Evolutionary conservation across 129 eudicot species (phyloP).

Genomic region (Kitagawia praeruptora): DNA sequence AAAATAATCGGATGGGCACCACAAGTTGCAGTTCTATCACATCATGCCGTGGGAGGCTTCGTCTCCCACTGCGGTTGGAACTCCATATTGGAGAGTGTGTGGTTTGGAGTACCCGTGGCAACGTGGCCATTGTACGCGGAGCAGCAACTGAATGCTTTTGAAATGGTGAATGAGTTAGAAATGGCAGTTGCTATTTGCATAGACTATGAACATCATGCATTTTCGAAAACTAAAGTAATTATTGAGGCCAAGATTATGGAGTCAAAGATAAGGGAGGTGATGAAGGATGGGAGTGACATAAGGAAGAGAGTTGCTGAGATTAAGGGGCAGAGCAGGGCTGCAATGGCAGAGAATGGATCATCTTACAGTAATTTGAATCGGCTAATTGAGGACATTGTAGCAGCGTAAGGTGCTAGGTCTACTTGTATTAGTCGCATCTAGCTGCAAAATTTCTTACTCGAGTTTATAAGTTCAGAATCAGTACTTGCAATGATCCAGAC

Average conservation of each 20-base stretch:
- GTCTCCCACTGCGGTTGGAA: constrained; percentile 9
- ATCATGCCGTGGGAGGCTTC: neutral
- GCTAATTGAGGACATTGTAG: neutral
- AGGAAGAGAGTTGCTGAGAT: neutral
- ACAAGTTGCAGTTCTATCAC: neutral
- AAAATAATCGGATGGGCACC: constrained; percentile 8
- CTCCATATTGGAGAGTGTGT: neutral
- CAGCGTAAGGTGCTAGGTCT: neutral
- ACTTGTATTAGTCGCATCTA: neutral
- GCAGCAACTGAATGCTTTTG: constrained; percentile 11
- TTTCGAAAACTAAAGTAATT: neutral
- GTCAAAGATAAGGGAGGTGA: neutral
- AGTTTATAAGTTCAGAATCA: too few species aligned
- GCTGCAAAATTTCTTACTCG: neutral
- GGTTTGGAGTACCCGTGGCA: constrained; percentile 2
- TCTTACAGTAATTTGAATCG: neutral
- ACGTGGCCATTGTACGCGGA: neutral
- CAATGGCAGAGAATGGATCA: neutral
- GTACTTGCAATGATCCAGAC: too few species aligned
- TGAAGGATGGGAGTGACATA: neutral
- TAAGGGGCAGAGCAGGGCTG: neutral
- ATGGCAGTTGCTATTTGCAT: neutral
- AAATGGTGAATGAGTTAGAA: neutral
- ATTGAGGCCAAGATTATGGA: neutral
- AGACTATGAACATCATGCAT: neutral